phyloP scores from a whole-genome alignment of 257 asterid species.

The Rubia yunnanensis region DNA sequence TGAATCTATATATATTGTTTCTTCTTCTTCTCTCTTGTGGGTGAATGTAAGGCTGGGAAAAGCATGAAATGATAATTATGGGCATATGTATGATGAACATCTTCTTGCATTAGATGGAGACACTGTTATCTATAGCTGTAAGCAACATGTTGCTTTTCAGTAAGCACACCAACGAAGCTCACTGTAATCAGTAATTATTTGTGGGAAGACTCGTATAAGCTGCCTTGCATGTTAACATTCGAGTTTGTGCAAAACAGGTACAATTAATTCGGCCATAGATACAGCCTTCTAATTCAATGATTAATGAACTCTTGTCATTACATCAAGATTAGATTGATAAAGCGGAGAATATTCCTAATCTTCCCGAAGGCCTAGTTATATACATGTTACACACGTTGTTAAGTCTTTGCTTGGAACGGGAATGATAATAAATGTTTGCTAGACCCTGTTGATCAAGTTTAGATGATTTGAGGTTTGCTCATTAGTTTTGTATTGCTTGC shows the following conservation, averaged over 20 bases:
- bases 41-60: not conserved
- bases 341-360: not conserved
- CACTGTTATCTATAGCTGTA: not conserved
- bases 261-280: not conserved
- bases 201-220: not conserved
- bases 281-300: not conserved
- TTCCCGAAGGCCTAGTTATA: not conserved
- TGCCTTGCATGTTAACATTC: not conserved
- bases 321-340: not conserved
- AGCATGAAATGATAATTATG: not conserved
- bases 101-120: not conserved
- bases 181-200: not conserved
- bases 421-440: not conserved
- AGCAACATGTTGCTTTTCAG: not conserved
- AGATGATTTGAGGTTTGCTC: not conserved
- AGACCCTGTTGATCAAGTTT: not conserved
- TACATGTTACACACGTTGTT: not conserved
- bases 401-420: not conserved
- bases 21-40: not conserved
- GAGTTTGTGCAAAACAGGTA: no score
- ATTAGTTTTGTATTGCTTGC: not conserved
- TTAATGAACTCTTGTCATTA: not conserved
- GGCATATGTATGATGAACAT: not conserved
- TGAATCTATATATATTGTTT: constrained; percentile 3
- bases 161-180: not conserved